Evolutionary conservation across 176 grass and related monocot species (phyloP).

Genomic region (Hordeum marinum): DNA sequence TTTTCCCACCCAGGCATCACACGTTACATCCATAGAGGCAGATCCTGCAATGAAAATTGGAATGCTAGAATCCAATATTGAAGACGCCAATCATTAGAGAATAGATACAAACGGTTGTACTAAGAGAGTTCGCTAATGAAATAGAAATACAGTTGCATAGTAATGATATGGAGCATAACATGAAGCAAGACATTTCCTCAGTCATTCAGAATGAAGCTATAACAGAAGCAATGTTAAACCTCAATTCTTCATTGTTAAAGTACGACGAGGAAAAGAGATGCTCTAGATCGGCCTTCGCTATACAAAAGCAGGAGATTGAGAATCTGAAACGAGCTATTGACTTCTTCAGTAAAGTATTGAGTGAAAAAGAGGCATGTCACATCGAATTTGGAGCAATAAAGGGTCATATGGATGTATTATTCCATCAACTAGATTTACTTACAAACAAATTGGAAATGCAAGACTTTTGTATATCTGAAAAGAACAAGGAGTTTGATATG

Average conservation of each 20-base stretch:
- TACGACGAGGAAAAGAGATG: neutral
- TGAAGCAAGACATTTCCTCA: too few relatives aligned
- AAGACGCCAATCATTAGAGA: constrained; percentile 36
- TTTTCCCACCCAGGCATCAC: neutral
- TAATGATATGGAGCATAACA: too few relatives aligned
- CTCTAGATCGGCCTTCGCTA: too few relatives aligned
- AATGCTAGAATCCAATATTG: constrained; percentile 24
- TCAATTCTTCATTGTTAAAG: too few relatives aligned
- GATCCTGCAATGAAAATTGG: constrained; percentile 9
- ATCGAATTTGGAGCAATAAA: constrained; percentile 27
- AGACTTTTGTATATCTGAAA: constrained; percentile 9
- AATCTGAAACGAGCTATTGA: too few relatives aligned
- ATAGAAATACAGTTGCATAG: neutral
- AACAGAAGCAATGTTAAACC: too few relatives aligned
- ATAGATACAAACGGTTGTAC: constrained; percentile 27
- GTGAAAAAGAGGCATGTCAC: constrained; percentile 27
- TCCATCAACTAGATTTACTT: neutral
- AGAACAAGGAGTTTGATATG: neutral
- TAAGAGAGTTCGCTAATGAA: constrained; percentile 35
- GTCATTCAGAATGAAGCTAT: too few relatives aligned
- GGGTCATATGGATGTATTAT: constrained; percentile 5
- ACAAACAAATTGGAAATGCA: constrained; percentile 27
- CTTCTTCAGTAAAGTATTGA: too few relatives aligned
- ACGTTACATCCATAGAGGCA: constrained; percentile 11
- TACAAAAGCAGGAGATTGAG: too few relatives aligned